Percentiles rank a stretch among this genome's conserved stretches.
phyloP scores from a whole-genome alignment of 768 basidiomycete species.

The Pulveroboletus sp. region DNA sequence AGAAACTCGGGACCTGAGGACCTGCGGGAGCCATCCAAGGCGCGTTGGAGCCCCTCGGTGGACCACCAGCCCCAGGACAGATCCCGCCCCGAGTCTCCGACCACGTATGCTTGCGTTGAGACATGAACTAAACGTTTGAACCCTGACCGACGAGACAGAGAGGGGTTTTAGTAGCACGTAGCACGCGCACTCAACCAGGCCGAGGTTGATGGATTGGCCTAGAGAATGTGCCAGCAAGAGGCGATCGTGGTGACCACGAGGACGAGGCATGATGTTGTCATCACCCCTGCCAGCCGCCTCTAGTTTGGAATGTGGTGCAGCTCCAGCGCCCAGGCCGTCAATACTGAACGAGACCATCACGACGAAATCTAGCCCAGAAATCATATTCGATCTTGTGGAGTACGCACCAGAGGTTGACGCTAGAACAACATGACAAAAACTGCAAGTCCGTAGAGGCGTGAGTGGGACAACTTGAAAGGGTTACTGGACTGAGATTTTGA shows the following conservation, averaged over 20 bases:
- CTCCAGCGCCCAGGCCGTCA: not conserved
- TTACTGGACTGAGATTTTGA: too few species aligned
- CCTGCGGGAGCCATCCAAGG: not conserved
- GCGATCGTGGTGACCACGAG: slow-evolving; percentile 7
- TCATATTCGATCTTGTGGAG: too few species aligned
- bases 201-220: not conserved
- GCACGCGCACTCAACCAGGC: not conserved
- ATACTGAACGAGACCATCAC: not conserved
- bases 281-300: not conserved
- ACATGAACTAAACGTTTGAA: not conserved
- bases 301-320: not conserved
- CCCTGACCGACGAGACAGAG: not conserved
- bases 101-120: not conserved
- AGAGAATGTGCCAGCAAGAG: not conserved
- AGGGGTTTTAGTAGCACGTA: not conserved
- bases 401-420: too few species aligned
- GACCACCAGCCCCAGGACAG: not conserved
- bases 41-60: not conserved
- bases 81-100: not conserved
- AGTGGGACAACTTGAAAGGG: too few species aligned
- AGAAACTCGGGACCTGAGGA: not conserved
- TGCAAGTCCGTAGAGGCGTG: too few species aligned
- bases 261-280: not conserved
- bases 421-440: too few species aligned
- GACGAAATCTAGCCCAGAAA: not conserved